Evolutionary conservation across 2,329 filamentous ascomycete species (phyloP).

Genomic region (Celoporthe dispersa): DNA sequence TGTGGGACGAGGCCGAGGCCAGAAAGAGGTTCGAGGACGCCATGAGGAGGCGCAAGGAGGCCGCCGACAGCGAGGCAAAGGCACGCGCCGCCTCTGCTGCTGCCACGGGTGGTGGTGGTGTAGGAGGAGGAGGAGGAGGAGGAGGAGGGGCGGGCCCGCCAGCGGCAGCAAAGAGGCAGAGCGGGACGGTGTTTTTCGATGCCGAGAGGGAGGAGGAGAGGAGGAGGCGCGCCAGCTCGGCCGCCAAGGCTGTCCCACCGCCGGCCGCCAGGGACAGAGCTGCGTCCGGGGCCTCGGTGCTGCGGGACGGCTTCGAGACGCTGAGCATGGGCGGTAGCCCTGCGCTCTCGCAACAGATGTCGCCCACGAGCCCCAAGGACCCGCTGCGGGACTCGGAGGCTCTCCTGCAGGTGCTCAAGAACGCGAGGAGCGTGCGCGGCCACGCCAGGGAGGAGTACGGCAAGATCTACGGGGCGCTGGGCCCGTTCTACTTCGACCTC

Average conservation of each 20-base stretch:
- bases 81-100: constrained; percentile 37
- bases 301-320: constrained; percentile 77
- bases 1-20: constrained; percentile 90
- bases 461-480: constrained; percentile 85
- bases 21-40: constrained; percentile 78
- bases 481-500: constrained; percentile 87
- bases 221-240: constrained; percentile 20
- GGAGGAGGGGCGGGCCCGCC: constrained; percentile 15
- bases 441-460: constrained; percentile 88
- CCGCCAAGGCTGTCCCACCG: neutral
- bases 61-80: constrained; percentile 55
- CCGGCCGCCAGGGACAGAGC: constrained; percentile 29
- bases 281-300: constrained; percentile 39
- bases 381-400: constrained; percentile 63
- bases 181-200: constrained; percentile 42
- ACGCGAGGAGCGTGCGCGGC: constrained; percentile 78
- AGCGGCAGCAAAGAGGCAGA: constrained; percentile 30
- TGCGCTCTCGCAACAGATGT: constrained; percentile 29
- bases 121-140: constrained; percentile 19
- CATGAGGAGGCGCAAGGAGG: constrained; percentile 64
- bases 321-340: constrained; percentile 57
- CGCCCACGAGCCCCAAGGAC: constrained; percentile 44
- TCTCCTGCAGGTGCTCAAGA: constrained; percentile 71
- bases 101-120: constrained; percentile 23
- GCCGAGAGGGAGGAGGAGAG: constrained; percentile 54